phyloP scores from a whole-genome alignment of 441 rosid genomes.

The Pelargonium citronellum region DNA sequence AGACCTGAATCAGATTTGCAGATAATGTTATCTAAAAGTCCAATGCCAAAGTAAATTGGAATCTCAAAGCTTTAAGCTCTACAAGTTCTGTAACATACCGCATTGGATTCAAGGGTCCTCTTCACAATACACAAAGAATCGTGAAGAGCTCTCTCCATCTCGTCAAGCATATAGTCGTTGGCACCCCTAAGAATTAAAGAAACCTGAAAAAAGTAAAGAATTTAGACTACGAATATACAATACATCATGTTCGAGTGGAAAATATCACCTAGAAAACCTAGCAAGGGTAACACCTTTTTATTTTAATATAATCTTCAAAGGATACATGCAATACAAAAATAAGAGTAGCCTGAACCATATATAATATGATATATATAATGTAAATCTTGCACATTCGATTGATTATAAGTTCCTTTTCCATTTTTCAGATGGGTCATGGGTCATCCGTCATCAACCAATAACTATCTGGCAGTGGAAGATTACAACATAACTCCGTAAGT shows the following conservation, averaged over 20 bases:
- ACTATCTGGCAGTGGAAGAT: background rate
- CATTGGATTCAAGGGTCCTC: slow-evolving; percentile 92
- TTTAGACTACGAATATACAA: background rate
- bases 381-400: background rate
- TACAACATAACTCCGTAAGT: background rate
- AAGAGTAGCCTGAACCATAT: background rate
- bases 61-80: background rate
- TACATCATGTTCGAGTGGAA: background rate
- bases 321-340: background rate
- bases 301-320: background rate
- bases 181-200: slow-evolving; percentile 95
- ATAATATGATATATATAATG: too few species aligned
- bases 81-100: slow-evolving; percentile 34
- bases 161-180: slow-evolving; percentile 96
- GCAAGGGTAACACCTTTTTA: background rate
- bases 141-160: slow-evolving; percentile 95
- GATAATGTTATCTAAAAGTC: background rate
- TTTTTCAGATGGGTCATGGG: background rate
- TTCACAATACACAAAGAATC: slow-evolving; percentile 83
- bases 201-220: slow-evolving; percentile 42
- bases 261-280: background rate
- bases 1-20: background rate
- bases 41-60: background rate
- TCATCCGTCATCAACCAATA: background rate
- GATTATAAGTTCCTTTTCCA: background rate